Evolutionary conservation across 768 basidiomycete genomes (phyloP), one percentile per base, ranked within the genome.

Genomic region (Guyanaporus albipodus): DNA sequence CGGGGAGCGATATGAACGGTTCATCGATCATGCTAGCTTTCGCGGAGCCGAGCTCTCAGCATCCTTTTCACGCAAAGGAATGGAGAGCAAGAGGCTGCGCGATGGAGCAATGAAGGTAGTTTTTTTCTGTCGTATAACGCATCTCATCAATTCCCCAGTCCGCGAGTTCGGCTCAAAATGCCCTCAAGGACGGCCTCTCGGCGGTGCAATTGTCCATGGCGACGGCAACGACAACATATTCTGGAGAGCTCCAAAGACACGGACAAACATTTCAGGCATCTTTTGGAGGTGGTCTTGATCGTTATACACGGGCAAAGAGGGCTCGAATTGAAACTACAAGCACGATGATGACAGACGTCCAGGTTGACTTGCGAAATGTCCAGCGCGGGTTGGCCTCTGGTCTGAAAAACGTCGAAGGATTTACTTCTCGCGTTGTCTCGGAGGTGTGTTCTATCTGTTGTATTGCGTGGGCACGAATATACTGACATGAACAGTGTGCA

Each of bases 321-420:
- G 81, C 81, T 31, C 77, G 88, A 34, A 57, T 83, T 3, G 85
- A 87, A 42, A 73, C 75, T 9, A 81, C 78, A 17, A 69, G 72
- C 33, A 60, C 68, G 4, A 66, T 87, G 57, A 67, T 67, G 24
- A 63, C 69, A 5, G 75, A 80, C 26, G 57, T 79, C 27, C 75
- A 81, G 51, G 69, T 73, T 26, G 74, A 80, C 39, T 78, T 78
- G 56, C 71, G 72, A 19, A 65, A 69, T 43, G 56, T 82, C 45
- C 78, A 82, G 49, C 69, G 73, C 11, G 74, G 73, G 9, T 56
- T 83, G 15, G 66, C 71, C 18, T 76, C 80, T 1, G 72, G 73
- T 27, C 76, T 79, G 14, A 70, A 72, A 38, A 71, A 74, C 45
- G 57, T 76, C 7, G 76, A 79, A 42, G 63, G 62, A 33, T 72